phyloP scores from a whole-genome alignment of 2,329 filamentous ascomycete species.

The Thelonectria blattea region DNA sequence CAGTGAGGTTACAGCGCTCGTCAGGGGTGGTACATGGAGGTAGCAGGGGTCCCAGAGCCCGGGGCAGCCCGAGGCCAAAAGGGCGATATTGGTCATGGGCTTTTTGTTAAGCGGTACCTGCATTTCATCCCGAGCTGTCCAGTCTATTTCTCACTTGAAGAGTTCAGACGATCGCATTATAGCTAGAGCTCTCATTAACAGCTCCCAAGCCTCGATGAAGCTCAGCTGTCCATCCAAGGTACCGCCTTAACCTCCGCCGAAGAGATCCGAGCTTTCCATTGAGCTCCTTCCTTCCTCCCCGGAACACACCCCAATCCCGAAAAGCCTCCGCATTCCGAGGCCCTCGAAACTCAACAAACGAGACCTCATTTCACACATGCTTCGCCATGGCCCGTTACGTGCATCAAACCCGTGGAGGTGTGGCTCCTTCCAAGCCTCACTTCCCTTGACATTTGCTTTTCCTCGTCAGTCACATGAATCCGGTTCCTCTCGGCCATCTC shows the following conservation, averaged over 20 bases:
- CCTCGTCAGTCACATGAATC: neutral
- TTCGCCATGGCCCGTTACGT: conserved; percentile 2
- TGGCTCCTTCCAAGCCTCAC: conserved; percentile 6
- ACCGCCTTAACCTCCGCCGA: conserved; percentile 23
- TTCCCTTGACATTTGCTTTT: neutral
- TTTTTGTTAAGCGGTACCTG: conserved; percentile 19
- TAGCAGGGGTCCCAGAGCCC: conserved; percentile 20
- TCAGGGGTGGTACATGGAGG: neutral
- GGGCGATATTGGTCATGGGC: conserved; percentile 12
- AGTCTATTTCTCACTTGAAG: neutral
- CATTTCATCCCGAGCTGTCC: conserved; percentile 2
- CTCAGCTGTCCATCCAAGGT: conserved; percentile 4
- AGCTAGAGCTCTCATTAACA: neutral
- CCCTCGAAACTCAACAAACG: conserved; percentile 1
- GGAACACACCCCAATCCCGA: neutral
- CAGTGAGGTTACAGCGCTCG: conserved; percentile 12
- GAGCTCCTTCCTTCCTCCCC: neutral
- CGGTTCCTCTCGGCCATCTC: conserved; percentile 1
- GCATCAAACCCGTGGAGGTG: neutral
- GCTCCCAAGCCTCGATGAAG: neutral
- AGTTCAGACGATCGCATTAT: neutral
- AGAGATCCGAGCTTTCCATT: conserved; percentile 1
- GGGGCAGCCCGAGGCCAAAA: conserved; percentile 29
- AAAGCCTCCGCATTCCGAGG: conserved; percentile 16
- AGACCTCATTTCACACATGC: conserved; percentile 10